Conservation (phyloP, 768 basidiomycete genomes). For the Lactarius quietus region DNA sequence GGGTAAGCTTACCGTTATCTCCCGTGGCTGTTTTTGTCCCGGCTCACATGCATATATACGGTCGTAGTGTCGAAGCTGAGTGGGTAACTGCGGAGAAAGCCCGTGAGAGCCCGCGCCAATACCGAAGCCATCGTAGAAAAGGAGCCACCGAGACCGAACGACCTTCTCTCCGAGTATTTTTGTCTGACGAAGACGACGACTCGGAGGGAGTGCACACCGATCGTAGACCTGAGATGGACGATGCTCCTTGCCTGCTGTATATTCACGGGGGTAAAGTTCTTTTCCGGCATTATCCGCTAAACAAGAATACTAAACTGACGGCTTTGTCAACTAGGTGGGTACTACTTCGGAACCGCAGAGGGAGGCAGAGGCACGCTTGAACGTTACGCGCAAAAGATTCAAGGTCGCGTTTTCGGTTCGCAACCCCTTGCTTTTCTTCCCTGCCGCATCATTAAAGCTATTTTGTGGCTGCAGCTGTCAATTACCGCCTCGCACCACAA, state of each 20-base stretch:
- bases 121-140: conserved; percentile 56
- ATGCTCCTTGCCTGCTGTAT: conserved; percentile 82
- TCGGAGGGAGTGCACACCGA: conserved; percentile 38
- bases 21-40: background rate
- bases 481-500: conserved; percentile 85
- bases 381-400: conserved; percentile 86
- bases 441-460: background rate
- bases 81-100: conserved; percentile 78
- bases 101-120: conserved; percentile 50
- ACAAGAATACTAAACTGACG: background rate
- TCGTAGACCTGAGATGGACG: conserved; percentile 67
- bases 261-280: conserved; percentile 59
- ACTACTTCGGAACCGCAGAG: conserved; percentile 76
- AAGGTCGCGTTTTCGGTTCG: conserved; percentile 80
- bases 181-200: conserved; percentile 28
- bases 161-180: background rate
- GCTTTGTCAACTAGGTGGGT: conserved; percentile 49
- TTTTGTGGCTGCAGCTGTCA: conserved; percentile 48
- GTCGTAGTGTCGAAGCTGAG: conserved; percentile 68
- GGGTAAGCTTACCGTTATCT: conserved; percentile 50
- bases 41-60: conserved; percentile 13
- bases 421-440: conserved; percentile 22
- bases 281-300: conserved; percentile 23
- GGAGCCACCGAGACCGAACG: background rate
- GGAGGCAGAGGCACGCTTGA: conserved; percentile 68